Percentiles rank a stretch among this genome's conserved stretches.
These are phyloP conservation scores for Filosporella fistucella DNA, from an alignment of 495 filamentous ascomycete genomes.

Conservation along the genomic window DNA sequence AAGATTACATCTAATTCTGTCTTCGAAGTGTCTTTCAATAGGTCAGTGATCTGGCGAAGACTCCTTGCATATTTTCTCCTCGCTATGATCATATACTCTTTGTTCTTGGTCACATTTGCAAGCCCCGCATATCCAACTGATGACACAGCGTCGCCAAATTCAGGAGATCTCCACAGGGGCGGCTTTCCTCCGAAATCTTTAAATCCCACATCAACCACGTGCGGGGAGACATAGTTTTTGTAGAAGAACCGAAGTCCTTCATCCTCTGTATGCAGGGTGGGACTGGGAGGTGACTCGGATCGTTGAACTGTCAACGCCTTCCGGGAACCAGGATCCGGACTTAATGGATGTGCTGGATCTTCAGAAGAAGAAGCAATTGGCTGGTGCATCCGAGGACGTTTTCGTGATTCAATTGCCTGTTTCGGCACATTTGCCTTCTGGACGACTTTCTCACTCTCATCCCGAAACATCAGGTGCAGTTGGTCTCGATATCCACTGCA, in stretches of 20 bases:
- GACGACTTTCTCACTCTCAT: conserved; percentile 64
- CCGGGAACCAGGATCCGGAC: neutral
- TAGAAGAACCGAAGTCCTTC: conserved; percentile 21
- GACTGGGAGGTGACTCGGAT: neutral
- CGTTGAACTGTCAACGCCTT: neutral
- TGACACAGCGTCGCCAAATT: conserved; percentile 13
- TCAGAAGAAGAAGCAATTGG: neutral
- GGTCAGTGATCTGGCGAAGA: neutral
- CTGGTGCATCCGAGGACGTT: neutral
- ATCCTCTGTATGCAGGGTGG: conserved; percentile 1
- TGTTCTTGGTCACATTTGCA: conserved; percentile 17
- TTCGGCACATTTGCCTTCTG: conserved; percentile 43
- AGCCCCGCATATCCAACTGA: conserved; percentile 20
- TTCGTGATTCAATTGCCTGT: neutral
- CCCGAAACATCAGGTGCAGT: conserved; percentile 64
- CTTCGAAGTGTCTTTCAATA: conserved; percentile 6
- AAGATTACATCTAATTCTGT: conserved; percentile 9
- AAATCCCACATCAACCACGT: too few species aligned
- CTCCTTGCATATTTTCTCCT: conserved; percentile 15
- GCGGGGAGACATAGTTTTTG: conserved; percentile 9
- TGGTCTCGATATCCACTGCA: conserved; percentile 71
- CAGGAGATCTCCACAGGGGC: neutral
- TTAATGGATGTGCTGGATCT: neutral
- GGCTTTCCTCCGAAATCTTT: too few species aligned
- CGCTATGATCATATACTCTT: conserved; percentile 6